These are phyloP conservation scores for Eremothecium gossypii DNA, from an alignment of 1,139 yeast species.

Conservation along the genomic window DNA sequence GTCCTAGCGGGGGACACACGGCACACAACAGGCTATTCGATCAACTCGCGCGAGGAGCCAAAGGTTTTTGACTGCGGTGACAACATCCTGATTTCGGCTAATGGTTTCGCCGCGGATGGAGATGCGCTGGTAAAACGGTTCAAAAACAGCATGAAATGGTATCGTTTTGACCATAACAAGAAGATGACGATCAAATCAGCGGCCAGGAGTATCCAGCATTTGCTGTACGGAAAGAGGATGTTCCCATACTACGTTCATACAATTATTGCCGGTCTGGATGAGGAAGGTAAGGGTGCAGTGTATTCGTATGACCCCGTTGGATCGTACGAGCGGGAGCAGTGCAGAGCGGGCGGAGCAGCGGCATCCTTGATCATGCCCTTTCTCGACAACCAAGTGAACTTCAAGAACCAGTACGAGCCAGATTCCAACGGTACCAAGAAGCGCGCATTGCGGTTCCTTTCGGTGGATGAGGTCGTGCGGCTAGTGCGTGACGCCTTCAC, in stretches of 20 bases:
- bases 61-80: slow-evolving; percentile 88
- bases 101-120: slow-evolving; percentile 96
- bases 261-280: slow-evolving; percentile 88
- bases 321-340: slow-evolving; percentile 92
- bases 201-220: slow-evolving; percentile 85
- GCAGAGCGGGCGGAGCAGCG: slow-evolving; percentile 98
- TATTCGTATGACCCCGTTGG: slow-evolving; percentile 98
- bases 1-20: slow-evolving; percentile 97
- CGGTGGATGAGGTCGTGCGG: slow-evolving; percentile 75
- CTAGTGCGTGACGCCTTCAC: slow-evolving; percentile 89
- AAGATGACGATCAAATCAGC: slow-evolving; percentile 60
- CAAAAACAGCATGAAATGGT: slow-evolving; percentile 79
- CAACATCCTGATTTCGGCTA: slow-evolving; percentile 77
- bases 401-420: slow-evolving; percentile 84
- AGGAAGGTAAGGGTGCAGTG: slow-evolving; percentile 89
- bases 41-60: slow-evolving; percentile 87
- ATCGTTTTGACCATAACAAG: slow-evolving; percentile 82
- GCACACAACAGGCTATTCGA: slow-evolving; percentile 88
- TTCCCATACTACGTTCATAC: slow-evolving; percentile 97
- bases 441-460: slow-evolving; percentile 52
- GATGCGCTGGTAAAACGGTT: slow-evolving; percentile 73
- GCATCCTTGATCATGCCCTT: slow-evolving; percentile 95
- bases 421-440: slow-evolving; percentile 59
- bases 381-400: slow-evolving; percentile 91
- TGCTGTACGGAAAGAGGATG: slow-evolving; percentile 84